Percentiles rank a stretch among this genome's conserved stretches.
phyloP scores from a whole-genome alignment of 768 basidiomycete genomes.

The Panellus pusillus region DNA sequence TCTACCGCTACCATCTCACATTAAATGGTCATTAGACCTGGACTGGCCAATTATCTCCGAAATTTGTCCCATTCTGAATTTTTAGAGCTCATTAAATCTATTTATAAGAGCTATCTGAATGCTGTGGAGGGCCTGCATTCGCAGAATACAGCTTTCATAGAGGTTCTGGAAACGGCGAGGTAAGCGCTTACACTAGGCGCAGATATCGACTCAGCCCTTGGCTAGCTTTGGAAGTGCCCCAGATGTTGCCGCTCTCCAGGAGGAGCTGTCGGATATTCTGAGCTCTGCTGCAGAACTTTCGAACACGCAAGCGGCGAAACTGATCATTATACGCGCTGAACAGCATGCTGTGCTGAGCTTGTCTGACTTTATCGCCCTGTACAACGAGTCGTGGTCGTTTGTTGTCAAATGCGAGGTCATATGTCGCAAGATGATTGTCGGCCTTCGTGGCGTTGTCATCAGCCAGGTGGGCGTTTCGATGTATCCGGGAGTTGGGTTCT shows the following conservation, averaged over 20 bases:
- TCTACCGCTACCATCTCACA: background rate
- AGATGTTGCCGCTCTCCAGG: slow-evolving; percentile 47
- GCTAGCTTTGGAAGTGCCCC: slow-evolving; percentile 40
- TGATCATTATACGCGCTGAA: slow-evolving; percentile 76
- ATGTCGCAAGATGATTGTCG: slow-evolving; percentile 89
- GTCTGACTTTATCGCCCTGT: slow-evolving; percentile 74
- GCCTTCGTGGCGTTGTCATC: slow-evolving; percentile 82
- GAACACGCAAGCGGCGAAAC: slow-evolving; percentile 77
- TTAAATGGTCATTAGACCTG: slow-evolving; percentile 33
- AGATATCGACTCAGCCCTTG: background rate
- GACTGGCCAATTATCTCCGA: slow-evolving; percentile 57
- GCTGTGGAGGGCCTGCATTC: slow-evolving; percentile 67
- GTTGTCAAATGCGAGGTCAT: slow-evolving; percentile 86
- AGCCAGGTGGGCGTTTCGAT: slow-evolving; percentile 56
- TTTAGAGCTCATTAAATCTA: slow-evolving; percentile 52
- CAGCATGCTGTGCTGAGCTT: slow-evolving; percentile 75
- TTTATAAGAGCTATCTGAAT: slow-evolving; percentile 63
- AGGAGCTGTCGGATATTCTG: slow-evolving; percentile 76
- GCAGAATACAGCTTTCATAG: slow-evolving; percentile 57
- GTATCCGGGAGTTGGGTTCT: slow-evolving; percentile 1
- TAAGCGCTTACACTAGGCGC: slow-evolving; percentile 15
- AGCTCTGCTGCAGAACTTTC: slow-evolving; percentile 82
- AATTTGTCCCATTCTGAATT: slow-evolving; percentile 72
- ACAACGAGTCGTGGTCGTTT: slow-evolving; percentile 86
- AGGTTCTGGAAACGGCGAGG: slow-evolving; percentile 53